Evolutionary conservation across 2,329 filamentous ascomycete species (phyloP).

Genomic region (Aspergillus quadrilineatus): DNA sequence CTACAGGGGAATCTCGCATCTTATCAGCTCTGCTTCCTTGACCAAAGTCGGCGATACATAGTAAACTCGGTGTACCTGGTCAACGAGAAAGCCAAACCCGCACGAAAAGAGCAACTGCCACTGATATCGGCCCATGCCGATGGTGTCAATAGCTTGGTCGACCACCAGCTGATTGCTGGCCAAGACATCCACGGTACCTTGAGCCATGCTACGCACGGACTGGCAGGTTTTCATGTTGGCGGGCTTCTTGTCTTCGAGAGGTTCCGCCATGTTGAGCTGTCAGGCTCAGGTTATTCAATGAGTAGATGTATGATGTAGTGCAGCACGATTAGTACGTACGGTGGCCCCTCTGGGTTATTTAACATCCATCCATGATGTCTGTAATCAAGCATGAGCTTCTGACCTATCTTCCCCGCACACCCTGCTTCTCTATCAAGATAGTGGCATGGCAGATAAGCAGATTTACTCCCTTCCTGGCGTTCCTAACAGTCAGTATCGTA

Average conservation of each 20-base stretch:
- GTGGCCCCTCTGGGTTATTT: too few species aligned
- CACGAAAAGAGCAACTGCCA: constrained; percentile 7
- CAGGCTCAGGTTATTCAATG: background rate
- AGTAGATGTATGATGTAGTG: too few species aligned
- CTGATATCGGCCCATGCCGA: constrained; percentile 15
- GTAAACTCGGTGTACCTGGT: background rate
- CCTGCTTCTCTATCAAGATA: background rate
- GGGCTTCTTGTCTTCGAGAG: background rate
- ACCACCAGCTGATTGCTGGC: background rate
- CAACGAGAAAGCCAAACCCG: constrained; percentile 13
- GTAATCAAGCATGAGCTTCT: background rate
- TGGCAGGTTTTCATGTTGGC: background rate
- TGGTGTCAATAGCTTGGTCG: constrained; percentile 8
- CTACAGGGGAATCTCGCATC: background rate
- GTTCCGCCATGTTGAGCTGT: background rate
- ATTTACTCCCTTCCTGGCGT: background rate
- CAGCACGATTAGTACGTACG: too few species aligned
- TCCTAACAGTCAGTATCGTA: background rate
- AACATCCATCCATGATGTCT: too few species aligned
- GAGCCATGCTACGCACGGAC: background rate
- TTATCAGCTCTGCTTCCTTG: background rate
- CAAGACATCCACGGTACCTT: background rate
- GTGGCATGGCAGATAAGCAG: too few species aligned
- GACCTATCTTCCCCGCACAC: background rate
- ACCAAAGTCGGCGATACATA: too few species aligned